Evolutionary conservation across 768 basidiomycete genomes (phyloP).

Genomic region (Wakefieldia striispora): DNA sequence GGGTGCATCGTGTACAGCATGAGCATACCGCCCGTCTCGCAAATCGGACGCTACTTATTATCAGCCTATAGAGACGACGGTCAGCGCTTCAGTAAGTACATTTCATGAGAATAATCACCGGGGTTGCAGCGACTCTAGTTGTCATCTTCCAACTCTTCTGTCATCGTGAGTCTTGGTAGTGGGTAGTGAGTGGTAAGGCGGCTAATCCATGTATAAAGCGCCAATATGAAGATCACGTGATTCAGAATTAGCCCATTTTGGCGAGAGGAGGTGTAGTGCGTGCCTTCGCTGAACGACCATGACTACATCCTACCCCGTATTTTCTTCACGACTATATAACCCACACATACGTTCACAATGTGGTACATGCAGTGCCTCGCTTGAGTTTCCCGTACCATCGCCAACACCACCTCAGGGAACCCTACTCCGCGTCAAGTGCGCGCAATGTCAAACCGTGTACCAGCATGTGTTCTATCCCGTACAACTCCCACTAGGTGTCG

Average conservation of each 20-base stretch:
- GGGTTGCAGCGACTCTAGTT: no score
- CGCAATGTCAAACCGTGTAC: constrained; percentile 57
- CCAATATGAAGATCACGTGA: constrained; percentile 15
- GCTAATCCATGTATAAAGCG: no score
- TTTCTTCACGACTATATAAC: constrained; percentile 63
- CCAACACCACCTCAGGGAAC: constrained; percentile 56
- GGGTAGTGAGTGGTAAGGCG: no score
- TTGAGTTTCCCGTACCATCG: constrained; percentile 70
- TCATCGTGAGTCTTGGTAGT: no score
- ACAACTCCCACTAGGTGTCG: constrained; percentile 44
- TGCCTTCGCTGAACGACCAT: constrained; percentile 34
- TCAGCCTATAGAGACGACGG: no score
- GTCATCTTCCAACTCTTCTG: no score
- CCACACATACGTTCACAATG: constrained; percentile 70
- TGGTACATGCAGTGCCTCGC: constrained; percentile 46
- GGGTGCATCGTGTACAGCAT: no score
- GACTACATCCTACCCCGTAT: constrained; percentile 45
- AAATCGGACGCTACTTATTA: no score
- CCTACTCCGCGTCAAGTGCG: constrained; percentile 68
- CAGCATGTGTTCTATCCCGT: constrained; percentile 66
- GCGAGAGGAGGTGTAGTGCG: neutral
- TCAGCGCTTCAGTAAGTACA: no score
- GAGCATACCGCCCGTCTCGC: no score
- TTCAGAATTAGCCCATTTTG: constrained; percentile 8
- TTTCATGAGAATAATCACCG: no score